These are phyloP conservation scores for Pythium rhizo-oryzae DNA, from an alignment of 352 stramenopile genomes.

Conservation along the genomic window DNA sequence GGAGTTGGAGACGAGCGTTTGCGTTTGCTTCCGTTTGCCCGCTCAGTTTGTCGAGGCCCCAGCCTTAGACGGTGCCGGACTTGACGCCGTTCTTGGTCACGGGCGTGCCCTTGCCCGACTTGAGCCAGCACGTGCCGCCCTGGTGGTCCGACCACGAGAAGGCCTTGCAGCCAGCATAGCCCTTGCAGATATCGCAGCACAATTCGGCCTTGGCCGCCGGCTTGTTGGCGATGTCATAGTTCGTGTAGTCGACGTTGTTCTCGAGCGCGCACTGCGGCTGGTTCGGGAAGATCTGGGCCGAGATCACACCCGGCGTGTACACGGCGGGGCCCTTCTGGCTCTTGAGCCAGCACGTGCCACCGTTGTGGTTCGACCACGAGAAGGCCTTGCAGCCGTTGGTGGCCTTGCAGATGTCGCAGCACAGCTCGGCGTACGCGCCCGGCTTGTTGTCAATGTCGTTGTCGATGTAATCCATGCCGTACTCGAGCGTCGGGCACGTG, in stretches of 20 bases:
- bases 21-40: constrained; percentile 5
- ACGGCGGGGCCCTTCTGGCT: constrained; percentile 13
- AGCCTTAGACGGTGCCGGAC: constrained; percentile 8
- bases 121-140: constrained; percentile 60
- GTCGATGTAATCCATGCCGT: neutral
- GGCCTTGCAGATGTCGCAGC: constrained; percentile 41
- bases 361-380: constrained; percentile 42
- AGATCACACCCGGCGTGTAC: constrained; percentile 9
- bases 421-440: neutral
- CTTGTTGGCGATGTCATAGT: constrained; percentile 22
- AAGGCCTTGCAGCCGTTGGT: constrained; percentile 41
- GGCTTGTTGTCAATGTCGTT: constrained; percentile 17
- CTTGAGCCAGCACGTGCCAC: constrained; percentile 39
- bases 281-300: constrained; percentile 9
- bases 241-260: constrained; percentile 20
- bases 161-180: neutral
- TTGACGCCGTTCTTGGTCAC: constrained; percentile 8
- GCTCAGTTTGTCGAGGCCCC: neutral
- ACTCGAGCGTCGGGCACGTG: neutral
- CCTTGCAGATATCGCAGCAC: constrained; percentile 22
- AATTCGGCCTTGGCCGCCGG: neutral
- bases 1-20: constrained; percentile 34
- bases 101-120: constrained; percentile 30
- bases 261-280: neutral
- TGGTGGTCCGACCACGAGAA: constrained; percentile 51